Base-by-base conservation (phyloP, 225 moss, liverwort and hornwort genomes). In the Sphagnum tenellum region DNA sequence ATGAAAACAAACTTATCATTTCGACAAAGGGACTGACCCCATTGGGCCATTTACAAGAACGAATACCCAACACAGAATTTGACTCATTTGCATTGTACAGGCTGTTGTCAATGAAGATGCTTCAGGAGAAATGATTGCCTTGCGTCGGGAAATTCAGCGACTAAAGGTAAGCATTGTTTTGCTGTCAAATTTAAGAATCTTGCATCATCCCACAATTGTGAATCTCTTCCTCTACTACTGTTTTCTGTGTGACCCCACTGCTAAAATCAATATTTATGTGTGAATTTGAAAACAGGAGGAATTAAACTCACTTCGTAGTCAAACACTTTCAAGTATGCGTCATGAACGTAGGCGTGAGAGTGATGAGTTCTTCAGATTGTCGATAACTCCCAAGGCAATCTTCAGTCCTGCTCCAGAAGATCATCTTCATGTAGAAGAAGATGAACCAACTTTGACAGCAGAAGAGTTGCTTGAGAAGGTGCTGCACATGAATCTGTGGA, bases 21-120 rank as follows among this genome's bases (percentile, higher is more conserved):
- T 53, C 8, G 2, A 53, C 53, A 53, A 10, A 53, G 7, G 53
- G 8, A 53, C 29, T 6, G 53, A 53, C 53, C 10, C 10, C 53
- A 53, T 6, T 6, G 7, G 53, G 10, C 7, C 7, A 10, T 10
- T 53, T 53, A 53, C 8, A 6, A 13, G 10, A 14, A 46, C 9
- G 52, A 10, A 12, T n/a, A 54, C 44, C 53, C 29, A 29, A 29
- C 29, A 29, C 29, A 0, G 29, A 29, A 29, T 29, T 29, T 29
- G 29, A 29, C 29, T 29, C 29, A 29, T 29, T 29, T 29, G 29
- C 29, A 29, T 29, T 29, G 29, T 29, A 53, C 72, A 86, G 86
- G 78, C 86, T 73, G 78, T 83, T 5, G 63, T 86, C 67, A 86
- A 86, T 56, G 83, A 83, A 68, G 86, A 83, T 71, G 86, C 83